phyloP scores from a whole-genome alignment of 805 yeast genomes.

The Scheffersomyces amazonensis region DNA sequence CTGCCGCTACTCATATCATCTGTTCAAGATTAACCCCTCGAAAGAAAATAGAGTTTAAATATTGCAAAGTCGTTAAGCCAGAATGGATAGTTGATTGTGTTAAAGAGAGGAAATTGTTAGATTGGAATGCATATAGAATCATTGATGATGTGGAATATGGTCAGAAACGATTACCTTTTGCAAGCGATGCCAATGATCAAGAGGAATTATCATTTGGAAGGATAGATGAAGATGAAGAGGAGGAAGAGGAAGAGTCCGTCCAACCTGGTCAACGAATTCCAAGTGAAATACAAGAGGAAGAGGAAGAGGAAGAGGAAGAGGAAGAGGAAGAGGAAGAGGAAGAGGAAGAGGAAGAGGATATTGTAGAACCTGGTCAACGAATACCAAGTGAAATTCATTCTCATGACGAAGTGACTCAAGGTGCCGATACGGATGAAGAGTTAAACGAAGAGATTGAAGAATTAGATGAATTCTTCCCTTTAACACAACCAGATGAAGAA shows the following conservation, averaged over 20 bases:
- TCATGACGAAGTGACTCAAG: no score
- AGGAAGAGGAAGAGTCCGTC: neutral
- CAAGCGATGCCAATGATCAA: neutral
- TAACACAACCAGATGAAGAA: conserved; percentile 4
- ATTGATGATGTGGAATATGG: conserved; percentile 53
- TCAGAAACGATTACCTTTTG: conserved; percentile 40
- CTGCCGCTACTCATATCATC: conserved; percentile 78
- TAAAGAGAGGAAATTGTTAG: conserved; percentile 41
- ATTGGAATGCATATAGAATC: conserved; percentile 68
- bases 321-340: conserved; percentile 2
- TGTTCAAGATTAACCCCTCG: conserved; percentile 78
- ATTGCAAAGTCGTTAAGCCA: conserved; percentile 76
- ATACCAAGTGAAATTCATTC: conserved; percentile 1
- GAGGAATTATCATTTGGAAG: neutral
- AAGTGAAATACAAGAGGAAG: neutral
- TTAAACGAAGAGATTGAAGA: conserved; percentile 2
- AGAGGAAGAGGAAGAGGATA: neutral
- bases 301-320: neutral
- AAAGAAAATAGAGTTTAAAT: conserved; percentile 61
- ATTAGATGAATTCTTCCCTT: conserved; percentile 1
- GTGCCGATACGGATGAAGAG: no score
- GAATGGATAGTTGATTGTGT: conserved; percentile 77
- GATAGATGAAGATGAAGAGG: conserved; percentile 1
- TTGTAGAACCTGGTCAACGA: neutral
- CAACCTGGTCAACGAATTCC: neutral